Percentiles rank a stretch among this genome's conserved stretches.
These are phyloP conservation scores for Kalaharituber pfeilii DNA, from an alignment of 2,329 filamentous ascomycete species.

Conservation along the genomic window DNA sequence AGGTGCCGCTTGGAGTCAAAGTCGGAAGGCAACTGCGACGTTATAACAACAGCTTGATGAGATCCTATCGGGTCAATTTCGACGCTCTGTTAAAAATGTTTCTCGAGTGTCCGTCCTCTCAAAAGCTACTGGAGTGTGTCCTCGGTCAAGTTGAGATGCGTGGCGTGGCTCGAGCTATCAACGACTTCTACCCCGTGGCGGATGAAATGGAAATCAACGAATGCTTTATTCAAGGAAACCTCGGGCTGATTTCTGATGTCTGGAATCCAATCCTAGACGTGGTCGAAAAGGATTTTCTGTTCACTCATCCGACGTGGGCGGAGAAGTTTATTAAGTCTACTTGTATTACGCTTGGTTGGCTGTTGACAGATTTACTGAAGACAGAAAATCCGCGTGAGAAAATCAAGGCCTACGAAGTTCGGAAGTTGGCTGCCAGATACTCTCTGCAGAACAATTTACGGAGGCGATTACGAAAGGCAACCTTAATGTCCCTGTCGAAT, in stretches of 20 bases:
- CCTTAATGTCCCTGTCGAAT: background rate
- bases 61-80: background rate
- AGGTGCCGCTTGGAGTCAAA: background rate
- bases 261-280: background rate
- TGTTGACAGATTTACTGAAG: background rate
- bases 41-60: background rate
- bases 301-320: background rate
- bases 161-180: background rate
- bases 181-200: background rate
- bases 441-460: background rate
- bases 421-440: background rate
- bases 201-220: background rate
- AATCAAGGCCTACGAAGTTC: background rate
- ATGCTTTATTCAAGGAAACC: background rate
- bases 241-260: background rate
- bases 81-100: background rate
- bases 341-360: background rate
- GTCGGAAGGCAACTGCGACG: background rate
- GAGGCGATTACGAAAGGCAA: background rate
- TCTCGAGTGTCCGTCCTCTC: background rate
- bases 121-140: background rate
- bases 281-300: background rate
- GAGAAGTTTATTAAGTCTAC: background rate
- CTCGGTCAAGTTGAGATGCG: background rate
- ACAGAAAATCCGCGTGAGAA: background rate